phyloP scores from a whole-genome alignment of 2,329 filamentous ascomycete species.

The Diaporthe sp. region DNA sequence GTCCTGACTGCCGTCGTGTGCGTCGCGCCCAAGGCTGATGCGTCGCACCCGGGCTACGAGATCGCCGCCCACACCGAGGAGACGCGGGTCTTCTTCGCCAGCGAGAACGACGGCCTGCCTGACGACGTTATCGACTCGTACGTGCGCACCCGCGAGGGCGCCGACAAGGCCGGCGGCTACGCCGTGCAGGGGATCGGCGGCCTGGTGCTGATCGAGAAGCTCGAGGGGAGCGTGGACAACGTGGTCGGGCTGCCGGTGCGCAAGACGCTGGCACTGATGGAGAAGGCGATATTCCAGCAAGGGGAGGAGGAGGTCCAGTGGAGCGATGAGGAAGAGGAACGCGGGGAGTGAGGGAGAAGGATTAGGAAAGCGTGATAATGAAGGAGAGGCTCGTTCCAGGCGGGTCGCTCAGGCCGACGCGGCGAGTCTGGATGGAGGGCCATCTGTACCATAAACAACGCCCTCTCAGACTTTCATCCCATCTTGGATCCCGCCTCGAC shows the following conservation, averaged over 20 bases:
- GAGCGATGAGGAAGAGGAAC: constrained; percentile 51
- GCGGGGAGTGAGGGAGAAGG: neutral
- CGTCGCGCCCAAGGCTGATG: constrained; percentile 86
- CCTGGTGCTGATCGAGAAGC: constrained; percentile 87
- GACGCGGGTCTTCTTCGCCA: constrained; percentile 90
- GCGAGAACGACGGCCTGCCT: constrained; percentile 66
- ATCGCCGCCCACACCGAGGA: constrained; percentile 88
- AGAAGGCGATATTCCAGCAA: constrained; percentile 86
- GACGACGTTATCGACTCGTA: constrained; percentile 89
- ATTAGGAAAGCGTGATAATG: neutral
- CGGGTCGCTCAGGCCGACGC: neutral
- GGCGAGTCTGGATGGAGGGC: neutral
- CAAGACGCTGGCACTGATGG: constrained; percentile 83
- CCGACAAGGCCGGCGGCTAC: constrained; percentile 96
- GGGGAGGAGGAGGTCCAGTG: constrained; percentile 71
- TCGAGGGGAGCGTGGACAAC: constrained; percentile 93
- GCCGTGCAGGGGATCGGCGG: constrained; percentile 91
- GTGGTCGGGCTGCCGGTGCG: constrained; percentile 92
- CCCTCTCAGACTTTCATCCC: neutral
- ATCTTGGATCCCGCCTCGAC: neutral
- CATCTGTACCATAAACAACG: neutral
- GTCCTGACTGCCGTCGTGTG: constrained; percentile 89
- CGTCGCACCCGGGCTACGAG: constrained; percentile 87
- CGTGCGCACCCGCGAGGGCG: constrained; percentile 88
- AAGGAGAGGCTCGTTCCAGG: neutral